phyloP scores from a whole-genome alignment of 768 basidiomycete species.

The Boletus vermiculosoides region DNA sequence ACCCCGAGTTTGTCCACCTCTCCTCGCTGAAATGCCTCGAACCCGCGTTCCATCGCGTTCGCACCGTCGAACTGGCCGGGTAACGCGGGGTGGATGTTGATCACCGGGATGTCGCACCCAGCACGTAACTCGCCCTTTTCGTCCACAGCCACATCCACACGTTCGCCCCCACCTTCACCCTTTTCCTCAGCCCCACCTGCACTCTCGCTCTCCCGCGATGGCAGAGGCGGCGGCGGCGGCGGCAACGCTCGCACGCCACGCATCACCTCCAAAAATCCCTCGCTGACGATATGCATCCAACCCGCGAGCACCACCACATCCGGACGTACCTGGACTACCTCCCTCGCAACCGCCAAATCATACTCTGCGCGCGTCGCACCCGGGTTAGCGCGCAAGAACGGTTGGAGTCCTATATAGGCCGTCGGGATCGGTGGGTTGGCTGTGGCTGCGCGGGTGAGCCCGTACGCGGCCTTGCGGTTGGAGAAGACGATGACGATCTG shows the following conservation, averaged over 20 bases:
- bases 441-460: slow-evolving; percentile 73
- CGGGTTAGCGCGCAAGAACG: slow-evolving; percentile 73
- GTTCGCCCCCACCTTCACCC: not conserved
- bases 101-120: slow-evolving; percentile 63
- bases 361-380: slow-evolving; percentile 80
- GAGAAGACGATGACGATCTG: slow-evolving; percentile 82
- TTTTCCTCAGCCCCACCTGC: not conserved
- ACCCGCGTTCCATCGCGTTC: slow-evolving; percentile 87
- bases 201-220: not conserved
- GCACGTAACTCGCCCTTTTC: slow-evolving; percentile 31
- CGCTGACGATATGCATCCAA: slow-evolving; percentile 96
- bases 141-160: slow-evolving; percentile 15
- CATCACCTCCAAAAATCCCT: slow-evolving; percentile 72
- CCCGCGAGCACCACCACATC: slow-evolving; percentile 94
- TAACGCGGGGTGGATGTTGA: slow-evolving; percentile 95
- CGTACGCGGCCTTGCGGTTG: slow-evolving; percentile 88
- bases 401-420: slow-evolving; percentile 78
- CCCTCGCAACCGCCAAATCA: slow-evolving; percentile 74
- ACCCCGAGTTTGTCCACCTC: slow-evolving; percentile 77
- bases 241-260: slow-evolving; percentile 36
- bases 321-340: slow-evolving; percentile 61
- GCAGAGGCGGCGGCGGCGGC: not conserved
- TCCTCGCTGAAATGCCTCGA: slow-evolving; percentile 81
- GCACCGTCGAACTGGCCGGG: slow-evolving; percentile 96
- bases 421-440: slow-evolving; percentile 80